phyloP scores from a whole-genome alignment of 202 grass and related monocot species.

The Setaria viridis region DNA sequence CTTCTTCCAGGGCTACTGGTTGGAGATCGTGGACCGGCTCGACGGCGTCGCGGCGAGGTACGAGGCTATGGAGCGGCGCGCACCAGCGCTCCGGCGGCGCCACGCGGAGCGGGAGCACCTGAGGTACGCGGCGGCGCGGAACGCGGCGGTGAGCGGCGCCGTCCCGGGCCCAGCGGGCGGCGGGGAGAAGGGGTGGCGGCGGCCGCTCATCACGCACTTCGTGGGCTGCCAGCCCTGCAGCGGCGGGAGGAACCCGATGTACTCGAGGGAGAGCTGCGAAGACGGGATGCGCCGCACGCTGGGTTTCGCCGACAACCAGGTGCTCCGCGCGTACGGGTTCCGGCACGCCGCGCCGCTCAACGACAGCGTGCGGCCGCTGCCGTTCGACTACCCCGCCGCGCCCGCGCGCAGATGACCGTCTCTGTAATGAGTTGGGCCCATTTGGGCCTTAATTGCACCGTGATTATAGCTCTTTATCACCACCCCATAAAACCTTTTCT shows the following conservation, averaged over 20 bases:
- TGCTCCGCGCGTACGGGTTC: slow-evolving; percentile 4
- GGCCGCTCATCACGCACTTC: slow-evolving; percentile 80
- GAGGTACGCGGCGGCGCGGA: neutral
- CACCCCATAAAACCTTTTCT: too few species aligned
- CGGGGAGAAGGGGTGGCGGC: slow-evolving; percentile 40
- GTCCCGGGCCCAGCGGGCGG: neutral
- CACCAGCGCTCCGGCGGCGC: neutral
- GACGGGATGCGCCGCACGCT: neutral
- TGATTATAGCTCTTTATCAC: too few species aligned
- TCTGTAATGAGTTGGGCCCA: too few species aligned
- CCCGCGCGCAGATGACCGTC: neutral
- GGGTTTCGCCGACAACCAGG: neutral
- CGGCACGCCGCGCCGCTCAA: neutral
- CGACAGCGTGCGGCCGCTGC: neutral
- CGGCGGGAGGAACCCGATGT: slow-evolving; percentile 8
- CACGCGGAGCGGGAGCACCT: neutral
- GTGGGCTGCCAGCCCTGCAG: slow-evolving; percentile 72
- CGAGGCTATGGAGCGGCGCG: neutral
- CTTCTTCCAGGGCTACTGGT: slow-evolving; percentile 68
- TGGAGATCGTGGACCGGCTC: slow-evolving; percentile 45
- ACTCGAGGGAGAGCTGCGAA: neutral
- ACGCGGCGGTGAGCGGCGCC: neutral
- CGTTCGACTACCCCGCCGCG: neutral
- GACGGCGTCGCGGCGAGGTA: neutral
- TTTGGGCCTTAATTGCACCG: too few species aligned